Evolutionary conservation across 495 filamentous ascomycete genomes (phyloP), one percentile per base, ranked within the genome.

Genomic region (Daldinia grandis): DNA sequence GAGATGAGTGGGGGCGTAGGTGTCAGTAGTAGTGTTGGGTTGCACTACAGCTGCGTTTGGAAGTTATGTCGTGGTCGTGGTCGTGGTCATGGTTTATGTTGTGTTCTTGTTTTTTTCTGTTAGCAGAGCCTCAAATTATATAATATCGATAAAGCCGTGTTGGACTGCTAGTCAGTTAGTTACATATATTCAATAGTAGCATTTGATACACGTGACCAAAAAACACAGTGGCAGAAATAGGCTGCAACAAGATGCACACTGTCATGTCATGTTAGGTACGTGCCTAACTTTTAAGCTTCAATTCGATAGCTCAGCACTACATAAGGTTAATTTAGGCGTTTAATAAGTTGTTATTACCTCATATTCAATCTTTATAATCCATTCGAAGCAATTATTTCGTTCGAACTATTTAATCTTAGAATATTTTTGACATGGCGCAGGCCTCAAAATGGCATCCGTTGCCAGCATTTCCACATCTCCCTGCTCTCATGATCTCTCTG

Each of bases 401-500:
- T 15, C 12, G 6, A 10, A 21, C 7, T 49, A 3, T 49, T 12
- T 33, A 35, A 35, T 4, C 0, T 35, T 35, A 3, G 12, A 14
- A 35, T 1, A 33, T 33, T 33, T 33, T 37, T 5, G 42, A 38
- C 4, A 75, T 63, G 61, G 57, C 65, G 56, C 56, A 54, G n/a
- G 53, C 31, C 40, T 17, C 60, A n/a, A 74, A 66, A 62, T 77
- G 75, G 75, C 54, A 69, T 54, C 73, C 73, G 17, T 66, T 77
- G 33, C 75, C 75, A 9, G 10, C 12, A 61, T 76, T 77, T 54
- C 77, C 55, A 38, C 72, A 74, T 33, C 72, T 84, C 2, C 83
- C 83, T 19, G 74, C 75, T 24, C 78, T 85, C 21, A 75, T 85
- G 53, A 81, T 82, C 12, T 84, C 83, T 33, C 62, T 77, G 1